These are phyloP conservation scores for Camelina sativa DNA, from an alignment of 345 rosid genomes.

Conservation along the genomic window DNA sequence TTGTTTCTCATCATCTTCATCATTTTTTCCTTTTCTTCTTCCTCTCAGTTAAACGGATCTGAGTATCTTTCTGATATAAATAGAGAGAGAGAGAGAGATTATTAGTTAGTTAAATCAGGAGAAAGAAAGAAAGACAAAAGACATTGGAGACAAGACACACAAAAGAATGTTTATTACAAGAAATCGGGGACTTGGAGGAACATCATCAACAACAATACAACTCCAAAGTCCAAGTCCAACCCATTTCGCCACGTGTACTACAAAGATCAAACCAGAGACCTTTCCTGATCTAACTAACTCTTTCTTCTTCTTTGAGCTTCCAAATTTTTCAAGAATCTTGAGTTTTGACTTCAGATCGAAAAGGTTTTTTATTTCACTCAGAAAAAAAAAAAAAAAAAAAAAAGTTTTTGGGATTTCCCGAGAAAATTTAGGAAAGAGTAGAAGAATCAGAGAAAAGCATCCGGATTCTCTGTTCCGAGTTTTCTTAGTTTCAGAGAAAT, in stretches of 20 bases:
- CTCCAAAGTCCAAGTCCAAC: constrained; percentile 31
- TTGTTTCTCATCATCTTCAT: constrained; percentile 84
- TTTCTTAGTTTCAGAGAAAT: constrained; percentile 50
- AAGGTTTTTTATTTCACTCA: not conserved
- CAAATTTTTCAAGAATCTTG: constrained; percentile 15
- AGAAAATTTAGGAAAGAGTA: constrained; percentile 39
- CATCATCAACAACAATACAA: constrained; percentile 44
- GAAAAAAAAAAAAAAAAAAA: not conserved
- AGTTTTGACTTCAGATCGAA: constrained; percentile 45
- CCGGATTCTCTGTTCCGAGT: constrained; percentile 45
- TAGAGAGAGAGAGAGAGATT: constrained; percentile 34
- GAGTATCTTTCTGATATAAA: constrained; percentile 44
- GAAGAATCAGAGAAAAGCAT: constrained; percentile 36
- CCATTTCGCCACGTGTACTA: constrained; percentile 50
- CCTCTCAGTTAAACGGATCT: constrained; percentile 38
- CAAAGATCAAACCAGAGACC: constrained; percentile 31
- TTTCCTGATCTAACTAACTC: constrained; percentile 35
- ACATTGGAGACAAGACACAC: constrained; percentile 42
- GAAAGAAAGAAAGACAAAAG: constrained; percentile 41
- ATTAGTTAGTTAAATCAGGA: constrained; percentile 46
- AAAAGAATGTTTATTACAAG: constrained; percentile 37
- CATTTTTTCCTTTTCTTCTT: constrained; percentile 30
- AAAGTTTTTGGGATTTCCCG: constrained; percentile 17
- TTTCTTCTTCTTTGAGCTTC: constrained; percentile 24
- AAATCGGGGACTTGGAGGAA: constrained; percentile 41